Conservation (phyloP, 1,139 yeast genomes). For the Lodderomyces parapsilosis region DNA sequence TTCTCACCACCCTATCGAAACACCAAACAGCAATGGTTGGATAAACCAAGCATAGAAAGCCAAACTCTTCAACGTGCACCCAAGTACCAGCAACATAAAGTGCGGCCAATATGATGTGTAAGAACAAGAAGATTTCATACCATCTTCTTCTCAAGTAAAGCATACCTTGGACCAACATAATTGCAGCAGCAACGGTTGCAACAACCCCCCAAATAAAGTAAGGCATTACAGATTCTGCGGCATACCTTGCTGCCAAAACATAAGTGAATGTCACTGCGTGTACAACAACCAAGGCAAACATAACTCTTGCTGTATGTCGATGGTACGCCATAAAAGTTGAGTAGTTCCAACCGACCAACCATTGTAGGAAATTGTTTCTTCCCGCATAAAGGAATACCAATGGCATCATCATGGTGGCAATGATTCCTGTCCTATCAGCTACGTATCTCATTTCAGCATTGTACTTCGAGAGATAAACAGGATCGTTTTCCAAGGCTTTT, state of each 20-base stretch:
- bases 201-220: slow-evolving; percentile 33
- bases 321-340: slow-evolving; percentile 37
- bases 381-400: slow-evolving; percentile 41
- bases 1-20: too few species aligned
- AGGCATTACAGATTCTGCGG: slow-evolving; percentile 16
- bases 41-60: too few species aligned
- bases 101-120: slow-evolving; percentile 42
- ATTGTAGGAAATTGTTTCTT: slow-evolving; percentile 41
- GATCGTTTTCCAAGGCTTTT: slow-evolving; percentile 23
- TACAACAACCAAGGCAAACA: slow-evolving; percentile 25
- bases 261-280: slow-evolving; percentile 42
- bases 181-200: slow-evolving; percentile 31
- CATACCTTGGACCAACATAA: slow-evolving; percentile 38
- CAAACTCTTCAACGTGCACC: slow-evolving; percentile 39
- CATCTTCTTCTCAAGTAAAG: slow-evolving; percentile 37
- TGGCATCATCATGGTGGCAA: slow-evolving; percentile 30
- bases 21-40: too few species aligned
- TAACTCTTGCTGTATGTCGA: slow-evolving; percentile 37
- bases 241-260: slow-evolving; percentile 14
- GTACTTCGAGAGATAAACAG: slow-evolving; percentile 15
- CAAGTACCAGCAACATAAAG: slow-evolving; percentile 43
- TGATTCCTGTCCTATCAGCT: slow-evolving; percentile 35
- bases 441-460: slow-evolving; percentile 26
- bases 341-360: slow-evolving; percentile 40
- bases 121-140: slow-evolving; percentile 42